Percentiles rank a stretch among this genome's conserved stretches.
These are phyloP conservation scores for Penicillium vulpinum DNA, from an alignment of 2,329 filamentous ascomycete genomes.

Conservation along the genomic window DNA sequence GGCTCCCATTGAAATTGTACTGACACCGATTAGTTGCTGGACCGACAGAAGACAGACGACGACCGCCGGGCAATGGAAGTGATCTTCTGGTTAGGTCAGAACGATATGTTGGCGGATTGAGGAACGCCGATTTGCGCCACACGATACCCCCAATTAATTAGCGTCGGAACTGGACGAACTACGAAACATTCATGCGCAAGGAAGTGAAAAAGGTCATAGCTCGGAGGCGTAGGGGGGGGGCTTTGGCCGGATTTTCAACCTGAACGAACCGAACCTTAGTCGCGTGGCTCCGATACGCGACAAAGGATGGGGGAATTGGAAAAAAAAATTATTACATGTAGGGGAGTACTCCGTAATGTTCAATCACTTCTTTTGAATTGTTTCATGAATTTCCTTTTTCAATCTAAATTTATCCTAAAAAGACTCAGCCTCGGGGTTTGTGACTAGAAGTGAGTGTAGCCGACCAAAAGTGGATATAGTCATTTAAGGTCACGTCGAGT, in stretches of 20 bases:
- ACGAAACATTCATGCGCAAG: conserved; percentile 1
- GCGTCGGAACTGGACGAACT: background rate
- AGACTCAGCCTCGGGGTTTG: too few relatives aligned
- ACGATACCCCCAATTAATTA: conserved; percentile 9
- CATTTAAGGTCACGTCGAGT: conserved; percentile 2
- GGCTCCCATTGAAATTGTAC: background rate
- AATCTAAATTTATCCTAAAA: background rate
- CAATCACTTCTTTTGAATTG: too few relatives aligned
- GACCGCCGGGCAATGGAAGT: conserved; percentile 44
- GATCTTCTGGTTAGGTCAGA: conserved; percentile 45
- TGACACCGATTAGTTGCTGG: conserved; percentile 38
- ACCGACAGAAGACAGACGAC: conserved; percentile 45
- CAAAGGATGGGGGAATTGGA: too few relatives aligned
- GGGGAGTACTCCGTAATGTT: too few relatives aligned
- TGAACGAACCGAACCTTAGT: background rate
- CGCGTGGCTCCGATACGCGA: conserved; percentile 1
- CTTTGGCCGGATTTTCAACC: conserved; percentile 3
- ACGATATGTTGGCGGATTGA: conserved; percentile 12
- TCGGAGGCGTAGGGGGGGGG: conserved; percentile 5
- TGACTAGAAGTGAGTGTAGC: conserved; percentile 5
- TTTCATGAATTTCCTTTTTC: too few relatives aligned
- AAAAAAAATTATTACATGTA: too few relatives aligned
- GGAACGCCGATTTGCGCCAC: background rate
- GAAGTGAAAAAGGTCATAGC: conserved; percentile 2
- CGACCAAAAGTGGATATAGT: conserved; percentile 4